A percentile compares a stretch with the other conserved stretches of the same genome.
phyloP scores from a whole-genome alignment of 2,329 filamentous ascomycete genomes.

The Didymellaceae sp. region DNA sequence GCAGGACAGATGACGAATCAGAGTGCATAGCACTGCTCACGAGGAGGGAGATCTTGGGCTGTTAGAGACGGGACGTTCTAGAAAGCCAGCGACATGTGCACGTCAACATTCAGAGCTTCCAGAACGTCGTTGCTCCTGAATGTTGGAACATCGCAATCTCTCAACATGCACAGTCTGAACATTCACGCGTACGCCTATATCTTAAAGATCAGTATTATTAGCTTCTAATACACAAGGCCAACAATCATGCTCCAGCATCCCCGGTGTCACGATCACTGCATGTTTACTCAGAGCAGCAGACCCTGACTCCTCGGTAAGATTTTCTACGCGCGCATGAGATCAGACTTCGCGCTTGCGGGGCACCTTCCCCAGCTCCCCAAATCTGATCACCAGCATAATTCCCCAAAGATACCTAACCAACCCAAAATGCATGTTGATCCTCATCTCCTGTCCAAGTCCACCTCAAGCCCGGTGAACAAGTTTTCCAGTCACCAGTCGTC shows the following conservation, averaged over 20 bases:
- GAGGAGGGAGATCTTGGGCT: slow-evolving; percentile 8
- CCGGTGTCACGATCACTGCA: too few species aligned
- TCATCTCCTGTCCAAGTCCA: slow-evolving; percentile 18
- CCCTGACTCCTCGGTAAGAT: slow-evolving; percentile 1
- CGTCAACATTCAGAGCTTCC: slow-evolving; percentile 3
- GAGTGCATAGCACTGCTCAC: background rate
- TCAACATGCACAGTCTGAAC: background rate
- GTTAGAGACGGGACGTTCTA: slow-evolving; percentile 8
- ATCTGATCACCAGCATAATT: slow-evolving; percentile 3
- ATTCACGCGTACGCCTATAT: background rate
- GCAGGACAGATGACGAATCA: slow-evolving; percentile 17
- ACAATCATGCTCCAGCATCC: too few species aligned
- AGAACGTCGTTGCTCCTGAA: background rate
- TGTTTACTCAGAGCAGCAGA: too few species aligned
- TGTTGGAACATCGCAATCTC: background rate
- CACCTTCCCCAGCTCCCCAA: background rate
- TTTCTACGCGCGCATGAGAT: slow-evolving; percentile 4
- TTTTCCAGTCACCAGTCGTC: slow-evolving; percentile 6
- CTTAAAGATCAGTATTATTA: background rate
- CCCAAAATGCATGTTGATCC: slow-evolving; percentile 15
- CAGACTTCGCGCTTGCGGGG: slow-evolving; percentile 4
- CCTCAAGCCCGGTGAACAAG: background rate
- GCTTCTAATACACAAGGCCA: too few species aligned
- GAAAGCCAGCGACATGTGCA: slow-evolving; percentile 1
- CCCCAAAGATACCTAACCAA: slow-evolving; percentile 1